A percentile compares a stretch with the other conserved stretches of the same genome.
Conservation (phyloP, 192 early-diverging fungal species). For the Podochytrium sp. region DNA sequence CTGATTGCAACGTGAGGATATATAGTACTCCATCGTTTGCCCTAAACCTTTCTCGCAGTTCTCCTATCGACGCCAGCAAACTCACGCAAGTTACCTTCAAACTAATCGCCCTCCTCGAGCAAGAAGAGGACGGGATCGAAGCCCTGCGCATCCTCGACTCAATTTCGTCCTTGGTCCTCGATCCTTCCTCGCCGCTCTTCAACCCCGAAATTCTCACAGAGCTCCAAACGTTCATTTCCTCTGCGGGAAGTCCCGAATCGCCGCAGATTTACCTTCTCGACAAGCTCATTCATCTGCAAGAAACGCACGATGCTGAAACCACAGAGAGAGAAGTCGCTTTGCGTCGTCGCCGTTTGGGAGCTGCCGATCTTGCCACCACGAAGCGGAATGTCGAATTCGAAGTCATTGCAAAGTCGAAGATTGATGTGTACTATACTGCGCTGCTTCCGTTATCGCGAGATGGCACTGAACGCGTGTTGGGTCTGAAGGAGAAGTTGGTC, state of each 20-base stretch:
- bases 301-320: conserved; percentile 47
- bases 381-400: conserved; percentile 68
- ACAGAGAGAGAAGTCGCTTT: conserved; percentile 65
- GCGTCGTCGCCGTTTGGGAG: conserved; percentile 70
- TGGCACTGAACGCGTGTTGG: background rate
- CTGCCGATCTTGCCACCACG: conserved; percentile 64
- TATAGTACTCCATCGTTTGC: background rate
- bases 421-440: conserved; percentile 2
- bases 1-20: conserved; percentile 13
- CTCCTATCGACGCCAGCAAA: conserved; percentile 19
- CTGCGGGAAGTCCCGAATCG: background rate
- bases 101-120: background rate
- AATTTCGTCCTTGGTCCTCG: background rate
- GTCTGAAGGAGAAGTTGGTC: background rate
- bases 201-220: background rate
- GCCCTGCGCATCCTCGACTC: background rate
- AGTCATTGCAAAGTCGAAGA: conserved; percentile 42
- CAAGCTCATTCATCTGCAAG: conserved; percentile 45
- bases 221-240: background rate
- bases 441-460: background rate
- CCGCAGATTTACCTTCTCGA: background rate
- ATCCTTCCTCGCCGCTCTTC: background rate
- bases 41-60: background rate
- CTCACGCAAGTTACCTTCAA: background rate
- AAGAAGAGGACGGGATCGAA: conserved; percentile 7